Percentiles rank a stretch among this genome's conserved stretches.
These are phyloP conservation scores for Scedosporium dehoogii DNA, from an alignment of 2,329 filamentous ascomycete genomes.

Conservation along the genomic window DNA sequence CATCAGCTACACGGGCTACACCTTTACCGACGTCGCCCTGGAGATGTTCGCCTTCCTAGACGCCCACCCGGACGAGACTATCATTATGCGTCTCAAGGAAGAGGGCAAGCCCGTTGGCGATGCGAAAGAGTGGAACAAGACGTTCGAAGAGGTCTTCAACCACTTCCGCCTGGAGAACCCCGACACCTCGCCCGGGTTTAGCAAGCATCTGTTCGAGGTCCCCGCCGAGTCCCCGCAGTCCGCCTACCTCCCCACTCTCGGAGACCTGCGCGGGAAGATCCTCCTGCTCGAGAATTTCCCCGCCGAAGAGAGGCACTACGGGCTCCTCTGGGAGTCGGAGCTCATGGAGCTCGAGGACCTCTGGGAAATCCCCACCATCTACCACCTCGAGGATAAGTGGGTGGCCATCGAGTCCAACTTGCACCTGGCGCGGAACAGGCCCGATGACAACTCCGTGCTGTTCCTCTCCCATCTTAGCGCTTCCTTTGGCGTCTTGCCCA, in stretches of 20 bases:
- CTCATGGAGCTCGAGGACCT: constrained; percentile 37
- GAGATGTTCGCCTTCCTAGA: constrained; percentile 36
- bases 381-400: constrained; percentile 37
- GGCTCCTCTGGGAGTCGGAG: constrained; percentile 32
- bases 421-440: constrained; percentile 19
- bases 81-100: constrained; percentile 41
- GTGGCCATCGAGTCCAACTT: constrained; percentile 30
- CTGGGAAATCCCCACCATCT: constrained; percentile 32
- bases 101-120: constrained; percentile 26
- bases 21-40: constrained; percentile 30
- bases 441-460: constrained; percentile 27
- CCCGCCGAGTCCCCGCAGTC: constrained; percentile 16
- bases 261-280: constrained; percentile 33
- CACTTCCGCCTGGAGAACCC: constrained; percentile 24
- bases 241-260: constrained; percentile 29
- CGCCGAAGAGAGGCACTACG: constrained; percentile 21
- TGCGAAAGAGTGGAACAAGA: constrained; percentile 18
- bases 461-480: constrained; percentile 38
- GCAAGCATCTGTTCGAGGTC: constrained; percentile 23
- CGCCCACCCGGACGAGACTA: constrained; percentile 31
- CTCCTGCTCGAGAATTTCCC: constrained; percentile 37
- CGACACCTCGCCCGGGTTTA: constrained; percentile 24
- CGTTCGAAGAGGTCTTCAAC: constrained; percentile 37
- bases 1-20: constrained; percentile 32
- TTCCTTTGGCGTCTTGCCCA: constrained; percentile 36